Conservation (phyloP, 1,284 basidiomycete genomes). For the Salmacisia buchloeana region DNA sequence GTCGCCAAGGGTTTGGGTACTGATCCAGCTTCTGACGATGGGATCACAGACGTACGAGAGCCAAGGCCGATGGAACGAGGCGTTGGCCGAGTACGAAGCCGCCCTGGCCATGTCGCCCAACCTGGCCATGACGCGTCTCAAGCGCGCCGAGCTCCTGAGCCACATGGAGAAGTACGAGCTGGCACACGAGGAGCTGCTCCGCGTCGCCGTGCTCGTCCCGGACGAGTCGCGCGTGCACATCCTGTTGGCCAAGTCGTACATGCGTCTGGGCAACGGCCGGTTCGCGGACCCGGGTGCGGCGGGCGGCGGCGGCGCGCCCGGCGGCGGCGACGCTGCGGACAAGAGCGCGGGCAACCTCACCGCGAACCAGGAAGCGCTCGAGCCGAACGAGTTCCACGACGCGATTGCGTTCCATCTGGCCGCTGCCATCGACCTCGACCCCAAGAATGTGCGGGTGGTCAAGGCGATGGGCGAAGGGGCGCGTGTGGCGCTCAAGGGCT, state of each 20-base stretch:
- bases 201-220: slow-evolving; percentile 34
- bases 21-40: no score
- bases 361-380: slow-evolving; percentile 3
- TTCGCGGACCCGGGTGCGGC: slow-evolving; percentile 20
- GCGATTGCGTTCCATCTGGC: slow-evolving; percentile 41
- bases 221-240: slow-evolving; percentile 44
- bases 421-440: slow-evolving; percentile 39
- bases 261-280: slow-evolving; percentile 40
- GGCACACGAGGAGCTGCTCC: slow-evolving; percentile 38
- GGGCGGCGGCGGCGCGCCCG: neutral
- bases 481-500: neutral
- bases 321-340: slow-evolving; percentile 3
- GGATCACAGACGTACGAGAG: slow-evolving; percentile 4
- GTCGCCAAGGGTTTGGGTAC: no score
- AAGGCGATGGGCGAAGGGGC: slow-evolving; percentile 32
- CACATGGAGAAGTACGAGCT: slow-evolving; percentile 15
- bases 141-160: slow-evolving; percentile 20
- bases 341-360: slow-evolving; percentile 8
- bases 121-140: slow-evolving; percentile 21
- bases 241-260: slow-evolving; percentile 45
- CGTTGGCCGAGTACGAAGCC: slow-evolving; percentile 20
- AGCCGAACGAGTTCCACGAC: slow-evolving; percentile 21
- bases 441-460: slow-evolving; percentile 21
- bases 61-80: slow-evolving; percentile 11
- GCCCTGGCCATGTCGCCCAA: slow-evolving; percentile 21